A percentile compares a stretch with the other conserved stretches of the same genome.
These are phyloP conservation scores for Rubia occidens DNA, from an alignment of 305 asterid genomes.

Conservation along the genomic window DNA sequence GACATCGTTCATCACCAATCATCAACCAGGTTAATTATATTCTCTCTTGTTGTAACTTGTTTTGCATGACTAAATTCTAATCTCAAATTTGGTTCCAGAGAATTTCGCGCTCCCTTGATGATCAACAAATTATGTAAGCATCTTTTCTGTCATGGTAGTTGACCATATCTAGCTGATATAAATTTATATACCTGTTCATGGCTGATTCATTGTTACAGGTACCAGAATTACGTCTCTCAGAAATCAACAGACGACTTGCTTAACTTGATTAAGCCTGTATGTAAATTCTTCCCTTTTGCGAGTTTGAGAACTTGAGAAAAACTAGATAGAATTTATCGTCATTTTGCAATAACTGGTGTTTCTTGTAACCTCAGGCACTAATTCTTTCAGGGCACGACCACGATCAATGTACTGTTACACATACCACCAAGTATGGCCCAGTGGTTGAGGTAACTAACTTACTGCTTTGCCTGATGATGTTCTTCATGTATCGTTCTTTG, in stretches of 20 bases:
- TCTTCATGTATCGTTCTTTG: constrained; percentile 19
- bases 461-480: neutral
- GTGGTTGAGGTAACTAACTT: constrained; percentile 55
- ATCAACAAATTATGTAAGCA: constrained; percentile 62
- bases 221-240: constrained; percentile 74
- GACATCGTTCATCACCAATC: constrained; percentile 60
- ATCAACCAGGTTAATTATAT: constrained; percentile 59
- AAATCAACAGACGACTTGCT: constrained; percentile 46
- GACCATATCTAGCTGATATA: constrained; percentile 11
- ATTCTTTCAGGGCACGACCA: constrained; percentile 95
- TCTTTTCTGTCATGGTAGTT: constrained; percentile 15
- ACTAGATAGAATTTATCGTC: neutral
- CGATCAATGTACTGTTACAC: constrained; percentile 82
- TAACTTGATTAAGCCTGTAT: constrained; percentile 66
- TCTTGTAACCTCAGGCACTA: constrained; percentile 48
- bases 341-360: constrained; percentile 15
- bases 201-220: constrained; percentile 38
- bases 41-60: neutral
- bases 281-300: constrained; percentile 27
- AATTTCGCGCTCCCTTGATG: constrained; percentile 37
- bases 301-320: constrained; percentile 12
- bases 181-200: constrained; percentile 10
- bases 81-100: constrained; percentile 41
- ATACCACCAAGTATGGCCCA: constrained; percentile 41
- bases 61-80: neutral